Conservation (phyloP, 2,329 filamentous ascomycete species). For the Neurospora crassa region DNA sequence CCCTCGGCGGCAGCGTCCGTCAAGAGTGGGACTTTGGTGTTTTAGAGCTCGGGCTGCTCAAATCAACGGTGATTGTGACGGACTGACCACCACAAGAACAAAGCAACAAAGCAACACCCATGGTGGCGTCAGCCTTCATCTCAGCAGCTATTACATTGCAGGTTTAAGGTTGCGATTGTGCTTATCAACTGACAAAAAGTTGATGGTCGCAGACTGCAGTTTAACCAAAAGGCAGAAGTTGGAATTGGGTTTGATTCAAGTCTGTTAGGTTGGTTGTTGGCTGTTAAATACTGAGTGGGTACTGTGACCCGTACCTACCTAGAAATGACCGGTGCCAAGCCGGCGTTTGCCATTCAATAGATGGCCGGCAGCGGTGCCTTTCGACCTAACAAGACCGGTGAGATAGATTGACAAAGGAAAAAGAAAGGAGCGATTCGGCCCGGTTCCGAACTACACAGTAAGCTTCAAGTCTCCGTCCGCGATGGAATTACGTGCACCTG, state of each 20-base stretch:
- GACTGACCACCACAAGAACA: neutral
- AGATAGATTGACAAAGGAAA: neutral
- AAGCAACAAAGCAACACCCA: too few species aligned
- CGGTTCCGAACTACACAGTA: too few species aligned
- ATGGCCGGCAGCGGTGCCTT: neutral
- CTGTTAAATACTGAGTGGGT: neutral
- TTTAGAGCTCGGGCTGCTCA: neutral
- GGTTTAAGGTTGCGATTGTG: neutral
- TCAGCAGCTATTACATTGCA: neutral
- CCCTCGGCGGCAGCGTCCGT: neutral
- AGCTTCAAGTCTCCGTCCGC: too few species aligned
- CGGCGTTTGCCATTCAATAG: neutral
- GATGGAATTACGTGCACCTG: neutral
- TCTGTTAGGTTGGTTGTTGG: neutral
- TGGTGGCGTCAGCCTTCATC: neutral
- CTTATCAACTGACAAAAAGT: neutral
- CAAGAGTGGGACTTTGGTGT: neutral
- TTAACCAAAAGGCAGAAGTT: neutral
- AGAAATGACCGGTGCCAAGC: neutral
- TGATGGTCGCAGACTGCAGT: neutral
- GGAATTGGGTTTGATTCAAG: neutral
- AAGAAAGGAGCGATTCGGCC: neutral
- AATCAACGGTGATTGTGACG: neutral
- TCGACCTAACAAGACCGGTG: neutral
- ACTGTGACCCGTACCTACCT: neutral